phyloP scores from a whole-genome alignment of 1,139 yeast genomes.

The Yamadazyma songkhlaensis region DNA sequence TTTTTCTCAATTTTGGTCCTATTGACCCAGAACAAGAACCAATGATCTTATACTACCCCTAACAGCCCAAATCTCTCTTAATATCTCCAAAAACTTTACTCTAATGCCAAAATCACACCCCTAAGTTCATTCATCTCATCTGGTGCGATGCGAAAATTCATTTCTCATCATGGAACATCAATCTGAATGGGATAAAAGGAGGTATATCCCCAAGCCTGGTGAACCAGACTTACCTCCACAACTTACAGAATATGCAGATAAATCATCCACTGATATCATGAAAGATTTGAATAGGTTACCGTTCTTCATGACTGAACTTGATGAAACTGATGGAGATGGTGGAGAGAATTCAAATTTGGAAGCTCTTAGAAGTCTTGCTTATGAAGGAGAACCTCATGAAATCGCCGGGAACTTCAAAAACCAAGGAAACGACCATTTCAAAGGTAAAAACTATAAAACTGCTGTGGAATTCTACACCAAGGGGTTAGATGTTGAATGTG shows the following conservation, averaged over 20 bases:
- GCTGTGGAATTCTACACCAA: constrained; percentile 80
- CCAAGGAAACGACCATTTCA: constrained; percentile 90
- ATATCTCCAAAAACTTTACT: no score
- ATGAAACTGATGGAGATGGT: constrained; percentile 72
- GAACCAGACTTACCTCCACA: constrained; percentile 86
- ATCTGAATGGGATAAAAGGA: constrained; percentile 53
- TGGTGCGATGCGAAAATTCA: constrained; percentile 2
- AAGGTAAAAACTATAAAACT: constrained; percentile 62
- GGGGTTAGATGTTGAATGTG: constrained; percentile 72
- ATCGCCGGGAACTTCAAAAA: constrained; percentile 84
- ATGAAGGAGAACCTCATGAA: constrained; percentile 94
- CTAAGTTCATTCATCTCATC: no score
- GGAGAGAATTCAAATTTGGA: constrained; percentile 76
- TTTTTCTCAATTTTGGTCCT: no score
- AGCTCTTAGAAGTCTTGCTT: constrained; percentile 87
- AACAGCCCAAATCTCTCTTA: no score
- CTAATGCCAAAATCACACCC: no score
- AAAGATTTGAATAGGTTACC: constrained; percentile 82
- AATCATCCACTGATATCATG: constrained; percentile 74
- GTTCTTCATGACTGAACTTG: constrained; percentile 89
- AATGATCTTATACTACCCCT: no score
- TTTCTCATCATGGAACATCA: constrained; percentile 18
- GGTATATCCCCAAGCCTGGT: constrained; percentile 70
- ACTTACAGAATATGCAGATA: constrained; percentile 60
- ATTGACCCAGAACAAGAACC: no score